Evolutionary conservation across 257 asterid genomes (phyloP).

Genomic region (Cordia subcordata): DNA sequence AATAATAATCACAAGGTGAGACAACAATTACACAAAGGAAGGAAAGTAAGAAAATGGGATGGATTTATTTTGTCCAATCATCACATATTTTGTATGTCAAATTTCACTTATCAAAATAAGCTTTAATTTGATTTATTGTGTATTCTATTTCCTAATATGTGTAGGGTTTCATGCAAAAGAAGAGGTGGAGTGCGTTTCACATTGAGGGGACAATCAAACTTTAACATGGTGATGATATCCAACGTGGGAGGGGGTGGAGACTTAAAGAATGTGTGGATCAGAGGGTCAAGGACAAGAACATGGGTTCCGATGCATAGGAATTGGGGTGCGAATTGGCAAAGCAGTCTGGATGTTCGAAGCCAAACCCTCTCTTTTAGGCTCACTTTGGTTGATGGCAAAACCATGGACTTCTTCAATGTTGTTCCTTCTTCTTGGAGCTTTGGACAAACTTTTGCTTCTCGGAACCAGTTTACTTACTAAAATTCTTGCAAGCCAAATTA

Average conservation of each 20-base stretch:
- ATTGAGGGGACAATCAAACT: conserved; percentile 53
- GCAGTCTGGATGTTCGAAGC: conserved; percentile 35
- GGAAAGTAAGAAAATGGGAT: no score
- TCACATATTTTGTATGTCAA: no score
- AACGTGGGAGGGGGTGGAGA: conserved; percentile 76
- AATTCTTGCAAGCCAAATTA: neutral
- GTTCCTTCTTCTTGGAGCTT: conserved; percentile 63
- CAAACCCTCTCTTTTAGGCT: conserved; percentile 55
- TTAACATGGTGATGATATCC: conserved; percentile 58
- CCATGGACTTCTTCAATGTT: conserved; percentile 33
- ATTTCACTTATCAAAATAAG: no score
- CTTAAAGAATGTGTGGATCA: conserved; percentile 40
- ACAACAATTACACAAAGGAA: no score
- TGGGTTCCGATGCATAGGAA: conserved; percentile 56
- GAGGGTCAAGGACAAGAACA: conserved; percentile 39
- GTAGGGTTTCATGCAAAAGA: conserved; percentile 59
- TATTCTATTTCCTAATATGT: neutral
- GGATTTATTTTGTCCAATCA: no score
- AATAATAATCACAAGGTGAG: no score
- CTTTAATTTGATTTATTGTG: no score
- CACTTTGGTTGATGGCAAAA: conserved; percentile 36
- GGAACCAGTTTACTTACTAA: conserved; percentile 30
- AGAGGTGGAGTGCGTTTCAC: conserved; percentile 70
- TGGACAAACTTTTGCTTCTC: conserved; percentile 69
- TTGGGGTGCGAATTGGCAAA: conserved; percentile 80